A percentile compares a stretch with the other conserved stretches of the same genome.
Conservation (phyloP, 257 asterid species). For the Solanum acaule region DNA sequence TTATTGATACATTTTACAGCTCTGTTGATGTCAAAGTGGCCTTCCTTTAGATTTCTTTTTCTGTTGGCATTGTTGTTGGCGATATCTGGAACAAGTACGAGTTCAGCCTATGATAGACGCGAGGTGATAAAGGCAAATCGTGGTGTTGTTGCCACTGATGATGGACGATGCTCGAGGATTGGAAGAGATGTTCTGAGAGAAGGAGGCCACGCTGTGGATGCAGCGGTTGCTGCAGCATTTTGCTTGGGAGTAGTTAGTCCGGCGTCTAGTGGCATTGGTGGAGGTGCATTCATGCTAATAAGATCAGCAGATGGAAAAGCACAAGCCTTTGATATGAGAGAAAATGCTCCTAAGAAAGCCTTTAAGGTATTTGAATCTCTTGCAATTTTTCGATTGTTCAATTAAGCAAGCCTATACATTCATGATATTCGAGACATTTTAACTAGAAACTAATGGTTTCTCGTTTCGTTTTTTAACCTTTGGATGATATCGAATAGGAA, state of each 20-base stretch:
- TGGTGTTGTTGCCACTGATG: slow-evolving; percentile 57
- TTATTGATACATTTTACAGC: not conserved
- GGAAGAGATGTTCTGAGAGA: slow-evolving; percentile 38
- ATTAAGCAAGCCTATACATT: not conserved
- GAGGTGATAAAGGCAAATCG: slow-evolving; percentile 19
- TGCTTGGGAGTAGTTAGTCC: slow-evolving; percentile 72
- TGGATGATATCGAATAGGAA: not conserved
- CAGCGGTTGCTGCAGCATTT: slow-evolving; percentile 65
- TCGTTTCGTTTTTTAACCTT: not conserved
- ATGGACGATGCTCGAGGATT: slow-evolving; percentile 46
- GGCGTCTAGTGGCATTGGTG: slow-evolving; percentile 74
- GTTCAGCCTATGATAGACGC: not conserved
- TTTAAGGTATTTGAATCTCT: slow-evolving; percentile 22
- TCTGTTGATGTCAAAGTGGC: not conserved
- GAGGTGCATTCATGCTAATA: slow-evolving; percentile 67
- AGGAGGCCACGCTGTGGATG: slow-evolving; percentile 76
- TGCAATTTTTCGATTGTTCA: not conserved
- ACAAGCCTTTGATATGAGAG: slow-evolving; percentile 59
- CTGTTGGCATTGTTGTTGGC: not conserved
- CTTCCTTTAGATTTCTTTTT: not conserved
- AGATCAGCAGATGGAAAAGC: slow-evolving; percentile 25
- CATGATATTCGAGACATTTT: not conserved
- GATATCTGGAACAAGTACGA: not conserved
- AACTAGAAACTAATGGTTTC: not conserved
- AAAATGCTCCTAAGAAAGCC: slow-evolving; percentile 50